Percentiles rank a stretch among this genome's conserved stretches.
These are phyloP conservation scores for Condylostoma magnum DNA, from an alignment of 169 alveolate genomes.

Conservation along the genomic window DNA sequence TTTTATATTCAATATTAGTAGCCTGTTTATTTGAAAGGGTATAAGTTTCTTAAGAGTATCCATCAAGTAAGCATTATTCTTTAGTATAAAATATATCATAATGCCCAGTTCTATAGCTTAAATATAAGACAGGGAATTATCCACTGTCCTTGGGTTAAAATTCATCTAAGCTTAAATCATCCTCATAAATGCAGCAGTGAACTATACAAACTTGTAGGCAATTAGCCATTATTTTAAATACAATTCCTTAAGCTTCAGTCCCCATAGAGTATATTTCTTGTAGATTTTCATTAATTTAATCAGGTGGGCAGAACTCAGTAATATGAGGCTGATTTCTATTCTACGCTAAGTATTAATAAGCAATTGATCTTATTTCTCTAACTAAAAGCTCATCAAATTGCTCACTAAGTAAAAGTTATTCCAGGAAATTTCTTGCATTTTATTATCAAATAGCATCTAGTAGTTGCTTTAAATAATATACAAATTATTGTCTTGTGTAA, in stretches of 20 bases:
- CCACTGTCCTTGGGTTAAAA: background rate
- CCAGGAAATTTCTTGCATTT: background rate
- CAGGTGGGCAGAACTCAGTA: background rate
- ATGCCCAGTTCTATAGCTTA: slow-evolving; percentile 7
- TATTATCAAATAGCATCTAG: background rate
- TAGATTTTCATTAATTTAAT: background rate
- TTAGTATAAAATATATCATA: slow-evolving; percentile 19
- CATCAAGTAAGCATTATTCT: no score
- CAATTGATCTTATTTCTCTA: slow-evolving; percentile 4
- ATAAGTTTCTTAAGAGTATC: no score
- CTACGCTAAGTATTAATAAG: background rate
- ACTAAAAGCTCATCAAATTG: background rate
- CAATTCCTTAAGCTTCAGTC: slow-evolving; percentile 20
- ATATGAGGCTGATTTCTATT: background rate
- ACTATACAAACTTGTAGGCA: background rate
- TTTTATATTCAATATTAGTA: no score
- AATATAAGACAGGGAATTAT: background rate
- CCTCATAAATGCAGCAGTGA: background rate
- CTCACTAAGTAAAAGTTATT: background rate
- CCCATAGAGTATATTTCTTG: background rate
- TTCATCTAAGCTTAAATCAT: background rate
- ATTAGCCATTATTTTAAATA: background rate
- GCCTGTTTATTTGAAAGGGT: no score
- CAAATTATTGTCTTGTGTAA: background rate
- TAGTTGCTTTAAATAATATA: background rate